Base-by-base conservation (phyloP, 192 early-diverging fungal genomes). In the Podochytrium sp. region DNA sequence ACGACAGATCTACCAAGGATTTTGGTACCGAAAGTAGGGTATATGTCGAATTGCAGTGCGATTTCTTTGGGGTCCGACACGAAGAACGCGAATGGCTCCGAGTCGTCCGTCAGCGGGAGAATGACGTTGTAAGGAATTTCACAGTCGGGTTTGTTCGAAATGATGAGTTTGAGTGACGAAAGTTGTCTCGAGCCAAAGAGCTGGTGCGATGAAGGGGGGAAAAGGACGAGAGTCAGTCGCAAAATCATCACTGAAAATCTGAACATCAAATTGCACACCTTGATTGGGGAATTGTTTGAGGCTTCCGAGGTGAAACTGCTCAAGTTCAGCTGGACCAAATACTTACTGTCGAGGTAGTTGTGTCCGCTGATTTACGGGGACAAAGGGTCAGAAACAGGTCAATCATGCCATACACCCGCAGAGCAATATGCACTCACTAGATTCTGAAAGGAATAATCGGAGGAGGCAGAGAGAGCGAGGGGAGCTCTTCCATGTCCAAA, bases 371-470 rank as follows among this genome's bases (percentile, higher is more conserved):
- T 25, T 38, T 63, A n/a, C 27, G 33, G 25, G 32, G 34, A 49
- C 40, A 2, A 30, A 50, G 23, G 35, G 40, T 42, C 20, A 42
- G 25, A 16, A 68, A 62, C 39, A 4, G 39, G 23, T 43, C 16
- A 37, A 63, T 33, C 10, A 67, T 39, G 59, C 18, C 20, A 50
- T 4, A 38, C 37, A 35, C 29, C n/a, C n/a, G n/a, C n/a, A n/a
- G n/a, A n/a, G n/a, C n/a, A n/a, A n/a, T n/a, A n/a, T n/a, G n/a
- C 0, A 76, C 76, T 74, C 72, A 86, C 84, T 99, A 99, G 53
- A 96, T 95, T 25, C 96, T 86, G 86, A 99, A 94, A 2, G 98
- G 98, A 64, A 99, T 95, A 37, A 99, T 95, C 10, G 98, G 98
- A 20, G 98, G 98, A 7, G 98, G 98, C 34, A 99, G 75, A 5